phyloP scores from a whole-genome alignment of 768 basidiomycete genomes.

The Tubosaeta sp. region DNA sequence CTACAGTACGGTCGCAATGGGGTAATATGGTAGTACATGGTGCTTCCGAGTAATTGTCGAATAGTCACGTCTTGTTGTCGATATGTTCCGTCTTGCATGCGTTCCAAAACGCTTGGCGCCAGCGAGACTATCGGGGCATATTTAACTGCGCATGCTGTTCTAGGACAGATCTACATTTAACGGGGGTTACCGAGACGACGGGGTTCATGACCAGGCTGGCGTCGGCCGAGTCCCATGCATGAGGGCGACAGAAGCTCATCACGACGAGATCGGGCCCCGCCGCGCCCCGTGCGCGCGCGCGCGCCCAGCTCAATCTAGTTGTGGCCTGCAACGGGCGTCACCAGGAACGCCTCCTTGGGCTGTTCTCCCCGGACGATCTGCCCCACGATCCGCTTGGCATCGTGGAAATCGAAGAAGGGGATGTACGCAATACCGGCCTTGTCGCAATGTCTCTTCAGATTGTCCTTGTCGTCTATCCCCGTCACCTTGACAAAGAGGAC shows the following conservation, averaged over 20 bases:
- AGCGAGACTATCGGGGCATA: neutral
- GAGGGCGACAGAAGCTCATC: neutral
- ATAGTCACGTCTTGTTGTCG: neutral
- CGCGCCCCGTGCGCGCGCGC: neutral
- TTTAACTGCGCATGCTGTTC: neutral
- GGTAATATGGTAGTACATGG: neutral
- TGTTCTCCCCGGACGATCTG: conserved; percentile 68
- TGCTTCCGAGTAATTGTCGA: neutral
- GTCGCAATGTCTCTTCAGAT: conserved; percentile 79
- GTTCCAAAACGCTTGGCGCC: neutral
- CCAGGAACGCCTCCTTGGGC: conserved; percentile 19
- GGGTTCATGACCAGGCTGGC: neutral
- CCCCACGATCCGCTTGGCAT: conserved; percentile 56
- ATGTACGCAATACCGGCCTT: conserved; percentile 76
- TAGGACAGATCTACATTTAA: neutral
- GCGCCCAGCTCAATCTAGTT: neutral
- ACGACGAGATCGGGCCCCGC: neutral
- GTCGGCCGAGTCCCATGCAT: neutral
- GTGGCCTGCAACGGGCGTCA: neutral
- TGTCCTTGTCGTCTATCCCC: conserved; percentile 66
- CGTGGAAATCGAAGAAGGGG: conserved; percentile 67
- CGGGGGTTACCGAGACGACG: neutral
- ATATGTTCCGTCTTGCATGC: neutral
- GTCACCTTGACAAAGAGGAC: conserved; percentile 92
- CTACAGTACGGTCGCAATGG: neutral